Evolutionary conservation across 257 asterid species (phyloP).

Genomic region (Capsicum rhomboideum): DNA sequence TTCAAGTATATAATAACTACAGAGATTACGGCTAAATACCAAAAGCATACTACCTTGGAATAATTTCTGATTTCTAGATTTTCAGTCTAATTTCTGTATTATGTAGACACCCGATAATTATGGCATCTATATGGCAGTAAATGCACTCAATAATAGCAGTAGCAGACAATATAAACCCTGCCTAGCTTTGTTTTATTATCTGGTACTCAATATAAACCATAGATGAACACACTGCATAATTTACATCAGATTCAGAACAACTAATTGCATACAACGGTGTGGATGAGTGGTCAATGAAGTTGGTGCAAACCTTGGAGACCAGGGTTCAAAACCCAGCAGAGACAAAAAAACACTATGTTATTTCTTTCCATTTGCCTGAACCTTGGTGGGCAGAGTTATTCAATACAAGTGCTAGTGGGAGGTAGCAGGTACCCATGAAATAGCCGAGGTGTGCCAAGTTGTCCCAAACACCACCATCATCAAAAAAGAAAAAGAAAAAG

Average conservation of each 20-base stretch:
- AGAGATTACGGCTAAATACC: background rate
- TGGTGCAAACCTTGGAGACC: background rate
- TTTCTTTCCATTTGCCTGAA: background rate
- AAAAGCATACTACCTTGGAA: background rate
- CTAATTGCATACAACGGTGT: background rate
- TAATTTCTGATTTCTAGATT: background rate
- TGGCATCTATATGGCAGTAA: background rate
- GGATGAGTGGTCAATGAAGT: background rate
- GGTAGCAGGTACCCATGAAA: background rate
- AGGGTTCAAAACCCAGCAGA: background rate
- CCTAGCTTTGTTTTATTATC: background rate
- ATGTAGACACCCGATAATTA: background rate
- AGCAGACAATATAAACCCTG: background rate
- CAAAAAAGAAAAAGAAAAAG: background rate
- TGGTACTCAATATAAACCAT: background rate
- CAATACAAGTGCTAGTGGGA: background rate
- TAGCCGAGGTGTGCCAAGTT: background rate
- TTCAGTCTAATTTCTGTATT: background rate
- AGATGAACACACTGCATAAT: background rate
- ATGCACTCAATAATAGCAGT: background rate
- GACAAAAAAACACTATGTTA: background rate
- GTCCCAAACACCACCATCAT: background rate
- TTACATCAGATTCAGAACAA: background rate
- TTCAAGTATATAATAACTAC: background rate
- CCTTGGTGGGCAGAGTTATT: background rate